phyloP scores from a whole-genome alignment of 768 basidiomycete species.

The Amanita muscaria region DNA sequence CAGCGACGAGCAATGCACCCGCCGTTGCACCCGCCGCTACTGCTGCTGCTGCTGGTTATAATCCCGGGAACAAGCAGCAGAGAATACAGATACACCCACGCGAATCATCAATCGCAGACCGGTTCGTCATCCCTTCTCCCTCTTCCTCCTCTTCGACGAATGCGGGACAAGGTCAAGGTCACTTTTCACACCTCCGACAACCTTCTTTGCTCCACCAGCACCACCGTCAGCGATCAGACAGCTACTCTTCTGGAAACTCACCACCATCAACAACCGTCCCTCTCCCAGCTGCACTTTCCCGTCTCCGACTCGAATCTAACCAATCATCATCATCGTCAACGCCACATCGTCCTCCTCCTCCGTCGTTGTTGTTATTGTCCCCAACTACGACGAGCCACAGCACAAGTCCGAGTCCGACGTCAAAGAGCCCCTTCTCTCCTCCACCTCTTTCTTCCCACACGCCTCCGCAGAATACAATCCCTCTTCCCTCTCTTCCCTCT shows the following conservation, averaged over 20 bases:
- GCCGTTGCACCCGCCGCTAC: not conserved
- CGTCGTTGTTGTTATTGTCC: not conserved
- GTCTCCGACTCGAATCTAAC: no score
- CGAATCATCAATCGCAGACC: not conserved
- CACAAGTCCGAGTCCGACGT: no score
- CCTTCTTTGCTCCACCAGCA: not conserved
- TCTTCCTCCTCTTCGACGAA: not conserved
- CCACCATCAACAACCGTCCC: not conserved
- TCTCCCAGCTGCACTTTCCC: no score
- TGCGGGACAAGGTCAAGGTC: not conserved
- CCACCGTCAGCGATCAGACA: not conserved
- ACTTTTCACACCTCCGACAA: not conserved
- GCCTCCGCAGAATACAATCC: no score
- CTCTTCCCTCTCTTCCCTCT: no score
- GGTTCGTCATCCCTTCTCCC: not conserved
- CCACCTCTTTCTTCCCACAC: no score
- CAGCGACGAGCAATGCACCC: not conserved
- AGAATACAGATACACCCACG: no score
- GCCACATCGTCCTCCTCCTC: conserved; percentile 20
- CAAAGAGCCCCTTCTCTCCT: no score
- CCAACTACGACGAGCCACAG: no score
- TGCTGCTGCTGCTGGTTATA: no score
- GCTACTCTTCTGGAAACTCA: not conserved
- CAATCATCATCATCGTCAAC: not conserved
- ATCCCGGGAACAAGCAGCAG: no score